Evolutionary conservation across 768 basidiomycete genomes (phyloP).

Genomic region (Trametes cubensis): DNA sequence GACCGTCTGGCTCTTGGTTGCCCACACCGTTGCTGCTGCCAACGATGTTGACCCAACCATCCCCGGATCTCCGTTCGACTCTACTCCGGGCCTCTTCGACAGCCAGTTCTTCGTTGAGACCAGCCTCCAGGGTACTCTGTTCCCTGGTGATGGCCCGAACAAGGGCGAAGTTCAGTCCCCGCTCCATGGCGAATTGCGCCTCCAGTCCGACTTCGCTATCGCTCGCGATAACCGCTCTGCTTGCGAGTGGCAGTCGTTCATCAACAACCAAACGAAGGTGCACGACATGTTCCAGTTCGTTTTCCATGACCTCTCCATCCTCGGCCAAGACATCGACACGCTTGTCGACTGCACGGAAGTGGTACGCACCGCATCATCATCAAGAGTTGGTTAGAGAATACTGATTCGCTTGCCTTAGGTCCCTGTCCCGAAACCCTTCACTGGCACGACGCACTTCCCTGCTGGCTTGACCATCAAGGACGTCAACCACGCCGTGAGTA

Average conservation of each 20-base stretch:
- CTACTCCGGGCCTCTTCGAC: constrained; percentile 34
- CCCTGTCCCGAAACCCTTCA: constrained; percentile 10
- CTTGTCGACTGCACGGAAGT: constrained; percentile 22
- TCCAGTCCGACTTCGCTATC: constrained; percentile 37
- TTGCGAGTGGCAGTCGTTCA: constrained; percentile 38
- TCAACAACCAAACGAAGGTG: constrained; percentile 24
- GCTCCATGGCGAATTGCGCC: constrained; percentile 38
- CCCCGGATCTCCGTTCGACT: constrained; percentile 34
- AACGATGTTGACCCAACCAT: constrained; percentile 33
- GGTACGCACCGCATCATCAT: background rate
- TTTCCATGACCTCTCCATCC: constrained; percentile 13
- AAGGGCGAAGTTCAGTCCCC: constrained; percentile 36
- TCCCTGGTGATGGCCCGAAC: constrained; percentile 35
- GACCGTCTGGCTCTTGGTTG: constrained; percentile 26
- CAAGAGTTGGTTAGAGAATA: no score
- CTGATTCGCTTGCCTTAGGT: background rate
- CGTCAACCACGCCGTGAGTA: constrained; percentile 29
- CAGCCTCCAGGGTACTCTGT: constrained; percentile 30
- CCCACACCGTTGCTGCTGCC: constrained; percentile 31
- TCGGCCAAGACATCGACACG: constrained; percentile 11
- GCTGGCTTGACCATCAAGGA: constrained; percentile 26
- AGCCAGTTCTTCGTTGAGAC: constrained; percentile 36
- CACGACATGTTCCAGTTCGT: constrained; percentile 20
- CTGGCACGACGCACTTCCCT: constrained; percentile 24
- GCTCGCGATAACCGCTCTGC: constrained; percentile 39